Conservation (phyloP, 345 rosid species). For the thale cress (Arabidopsis thaliana) region TAIR10.1 NC_003070.9:17780501-17781000, state of each 20-base stretch:
- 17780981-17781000: slow-evolving; percentile 6
- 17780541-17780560: background rate
- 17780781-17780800: background rate
- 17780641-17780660: slow-evolving; percentile 70
- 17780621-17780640: slow-evolving; percentile 72
- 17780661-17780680: slow-evolving; percentile 71
- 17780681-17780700: slow-evolving; percentile 57
- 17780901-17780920: slow-evolving; percentile 80
- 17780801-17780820: slow-evolving; percentile 54
- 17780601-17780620: slow-evolving; percentile 66
- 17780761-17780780: background rate
- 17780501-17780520: slow-evolving; percentile 36
- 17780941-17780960: slow-evolving; percentile 77
- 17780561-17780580: background rate
- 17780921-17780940: slow-evolving; percentile 69
- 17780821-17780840: slow-evolving; percentile 90
- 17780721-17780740: slow-evolving; percentile 56
- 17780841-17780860: slow-evolving; percentile 73
- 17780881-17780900: slow-evolving; percentile 72
- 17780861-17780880: slow-evolving; percentile 55
- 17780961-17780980: slow-evolving; percentile 41
- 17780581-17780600: too few relatives aligned
- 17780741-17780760: background rate
- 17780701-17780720: slow-evolving; percentile 83
- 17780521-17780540: background rate